These are phyloP conservation scores for Tulasnella sp. DNA, from an alignment of 768 basidiomycete genomes.

Conservation along the genomic window DNA sequence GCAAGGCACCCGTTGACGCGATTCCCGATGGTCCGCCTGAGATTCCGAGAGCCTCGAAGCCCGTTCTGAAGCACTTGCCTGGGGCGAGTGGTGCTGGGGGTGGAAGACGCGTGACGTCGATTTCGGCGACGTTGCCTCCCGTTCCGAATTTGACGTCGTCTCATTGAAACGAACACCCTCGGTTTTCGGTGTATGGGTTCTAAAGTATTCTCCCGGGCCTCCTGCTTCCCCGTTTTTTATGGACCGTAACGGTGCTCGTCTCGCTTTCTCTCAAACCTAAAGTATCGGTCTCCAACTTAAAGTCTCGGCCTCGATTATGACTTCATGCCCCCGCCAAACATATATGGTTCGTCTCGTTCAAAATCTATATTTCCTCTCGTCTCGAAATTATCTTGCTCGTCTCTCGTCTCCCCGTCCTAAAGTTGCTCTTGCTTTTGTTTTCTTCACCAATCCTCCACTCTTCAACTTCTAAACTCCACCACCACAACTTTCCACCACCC, in stretches of 20 bases:
- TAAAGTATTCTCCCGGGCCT: neutral
- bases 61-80: neutral
- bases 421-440: too few relatives aligned
- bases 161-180: neutral
- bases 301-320: too few relatives aligned
- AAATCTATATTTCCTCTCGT: too few relatives aligned
- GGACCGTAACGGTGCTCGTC: neutral
- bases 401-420: too few relatives aligned
- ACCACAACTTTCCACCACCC: neutral
- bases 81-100: neutral
- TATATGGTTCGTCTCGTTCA: too few relatives aligned
- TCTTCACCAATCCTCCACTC: neutral
- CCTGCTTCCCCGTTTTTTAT: neutral
- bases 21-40: neutral
- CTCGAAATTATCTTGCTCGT: too few relatives aligned
- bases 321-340: too few relatives aligned
- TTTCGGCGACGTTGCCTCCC: neutral
- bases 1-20: neutral
- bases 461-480: neutral
- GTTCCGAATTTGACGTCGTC: neutral
- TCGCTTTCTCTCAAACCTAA: neutral
- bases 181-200: too few relatives aligned
- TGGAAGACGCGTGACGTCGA: neutral
- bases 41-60: neutral
- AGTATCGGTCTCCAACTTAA: too few relatives aligned